Conservation (phyloP, 2,329 filamentous ascomycete genomes). For the Pseudocercospora musae region DNA sequence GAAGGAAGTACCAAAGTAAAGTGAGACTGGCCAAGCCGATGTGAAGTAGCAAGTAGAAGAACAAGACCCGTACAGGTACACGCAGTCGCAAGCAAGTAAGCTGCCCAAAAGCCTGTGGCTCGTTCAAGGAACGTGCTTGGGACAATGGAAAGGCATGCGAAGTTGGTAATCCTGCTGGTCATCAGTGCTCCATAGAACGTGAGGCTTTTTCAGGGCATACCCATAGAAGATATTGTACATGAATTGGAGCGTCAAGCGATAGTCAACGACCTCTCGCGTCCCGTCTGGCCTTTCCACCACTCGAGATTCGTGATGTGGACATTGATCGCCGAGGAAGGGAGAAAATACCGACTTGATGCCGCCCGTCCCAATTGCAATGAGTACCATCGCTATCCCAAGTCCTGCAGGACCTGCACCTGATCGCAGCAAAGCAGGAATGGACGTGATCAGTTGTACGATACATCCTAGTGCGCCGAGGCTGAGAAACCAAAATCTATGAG, state of each 20-base stretch:
- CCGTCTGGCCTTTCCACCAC: background rate
- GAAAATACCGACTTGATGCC: conserved; percentile 6
- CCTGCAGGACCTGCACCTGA: conserved; percentile 1
- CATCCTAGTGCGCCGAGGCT: conserved; percentile 7
- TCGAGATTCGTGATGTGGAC: background rate
- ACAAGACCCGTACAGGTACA: background rate
- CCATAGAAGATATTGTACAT: conserved; percentile 17
- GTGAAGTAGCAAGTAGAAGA: background rate
- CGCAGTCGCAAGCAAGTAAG: conserved; percentile 9
- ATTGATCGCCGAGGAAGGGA: conserved; percentile 9
- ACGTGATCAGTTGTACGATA: conserved; percentile 9
- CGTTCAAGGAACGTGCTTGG: conserved; percentile 11
- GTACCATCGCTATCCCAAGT: conserved; percentile 6
- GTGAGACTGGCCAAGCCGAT: background rate
- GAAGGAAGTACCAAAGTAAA: background rate
- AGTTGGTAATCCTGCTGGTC: conserved; percentile 8
- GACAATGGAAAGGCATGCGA: conserved; percentile 12
- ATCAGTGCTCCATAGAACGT: background rate
- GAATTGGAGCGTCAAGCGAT: conserved; percentile 12
- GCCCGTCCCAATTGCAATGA: conserved; percentile 9
- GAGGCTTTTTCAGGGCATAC: background rate
- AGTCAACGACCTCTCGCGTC: conserved; percentile 3
- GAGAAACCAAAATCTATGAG: background rate
- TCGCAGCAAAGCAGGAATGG: background rate
- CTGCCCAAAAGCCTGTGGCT: conserved; percentile 11